Base-by-base conservation (phyloP, 768 basidiomycete species). In the Fibroporia radiculosa region DNA sequence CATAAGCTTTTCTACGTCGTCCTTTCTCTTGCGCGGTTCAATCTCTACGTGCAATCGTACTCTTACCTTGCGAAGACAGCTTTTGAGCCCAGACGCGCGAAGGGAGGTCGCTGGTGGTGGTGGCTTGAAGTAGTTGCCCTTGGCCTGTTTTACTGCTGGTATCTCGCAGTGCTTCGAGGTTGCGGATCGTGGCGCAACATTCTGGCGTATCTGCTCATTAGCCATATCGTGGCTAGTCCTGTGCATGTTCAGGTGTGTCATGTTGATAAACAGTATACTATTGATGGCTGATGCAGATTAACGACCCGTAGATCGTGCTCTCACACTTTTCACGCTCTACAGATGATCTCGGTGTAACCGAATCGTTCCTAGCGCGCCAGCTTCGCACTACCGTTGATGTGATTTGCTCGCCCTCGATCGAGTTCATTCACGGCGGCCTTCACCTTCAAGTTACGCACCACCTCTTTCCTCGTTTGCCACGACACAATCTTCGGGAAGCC, bases 271-370 rank as follows among this genome's bases (percentile, higher is more conserved):
- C n/a, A n/a, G n/a, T n/a, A n/a, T n/a, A n/a, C 18, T 48, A 24
- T 26, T 23, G 11, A 32, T 29, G 28, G 3, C 18, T n/a, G 13
- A 14, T 8, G 13, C 33, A 5, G 31, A 34, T 10, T 39, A 18
- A 18, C 19, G 2, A 22, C 20, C 10, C 32, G 14, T 54, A 85
- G 84, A 98, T 99, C 55, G 93, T 97, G 1, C 78, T 98, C 22
- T 99, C 96, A 6, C 96, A 99, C 69, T 99, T 93, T 62, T 84
- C 90, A 39, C 91, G 93, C 71, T 92, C 95, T 11, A 93, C 93
- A 2, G 84, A 71, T 7, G 95, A 97, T 59, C 71, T 97, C 16
- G 93, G 93, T 11, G 89, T 90, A 1, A 67, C 69, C 23, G 96
- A 99, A 60, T 93, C 91, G 0, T 98, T 97, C 69, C 78, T 85